Evolutionary conservation across 805 yeast genomes (phyloP), one percentile per base, ranked within the genome.

Genomic region (Metschnikowia continentalis): DNA sequence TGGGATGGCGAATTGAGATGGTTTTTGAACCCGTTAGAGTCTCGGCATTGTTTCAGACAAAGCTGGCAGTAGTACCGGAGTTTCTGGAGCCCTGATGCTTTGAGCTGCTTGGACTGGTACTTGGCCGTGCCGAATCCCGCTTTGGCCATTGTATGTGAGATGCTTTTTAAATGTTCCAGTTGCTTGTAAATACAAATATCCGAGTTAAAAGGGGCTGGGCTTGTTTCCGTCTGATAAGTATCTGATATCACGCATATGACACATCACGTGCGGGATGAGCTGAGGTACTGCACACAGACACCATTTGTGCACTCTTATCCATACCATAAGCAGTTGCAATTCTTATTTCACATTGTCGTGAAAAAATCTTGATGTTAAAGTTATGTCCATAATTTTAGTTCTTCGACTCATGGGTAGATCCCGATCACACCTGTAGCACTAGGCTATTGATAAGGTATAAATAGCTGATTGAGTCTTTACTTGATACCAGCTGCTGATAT

Each of bases 31-130:
- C 99, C 99, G 69, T 94, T 92, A 55, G 88, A 96, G 65, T 95
- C 99, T 49, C 97, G 73, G 65, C 98, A 91, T 69, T 94, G 99
- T 62, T 92, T 90, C 63, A 78, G 81, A 62, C 99, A 94, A 2
- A 89, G 77, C 65, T 86, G 98, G 67, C 99, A 94, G 68, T 90
- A 95, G 77, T 82, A 92, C 54, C 82, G 77, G 47, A 94, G 79
- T 62, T 88, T 84, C 68, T 91, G 97, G 23, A 91, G 81, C 2
- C 98, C 98, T 44, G 80, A 75, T 23, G 89, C 82, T 69, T 88
- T 88, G 77, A 88, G 78, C 65, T 85, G 83, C 61, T 88, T 89
- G 32, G 92, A 78, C 46, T 86, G 71, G 65, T 80, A 81, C 63
- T 86, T 86, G 33, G 96, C 74, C 13, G 71, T 62, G 8, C 78